A percentile compares a stretch with the other conserved stretches of the same genome.
phyloP scores from a whole-genome alignment of 495 filamentous ascomycete species.

The Penicillium paxilli region DNA sequence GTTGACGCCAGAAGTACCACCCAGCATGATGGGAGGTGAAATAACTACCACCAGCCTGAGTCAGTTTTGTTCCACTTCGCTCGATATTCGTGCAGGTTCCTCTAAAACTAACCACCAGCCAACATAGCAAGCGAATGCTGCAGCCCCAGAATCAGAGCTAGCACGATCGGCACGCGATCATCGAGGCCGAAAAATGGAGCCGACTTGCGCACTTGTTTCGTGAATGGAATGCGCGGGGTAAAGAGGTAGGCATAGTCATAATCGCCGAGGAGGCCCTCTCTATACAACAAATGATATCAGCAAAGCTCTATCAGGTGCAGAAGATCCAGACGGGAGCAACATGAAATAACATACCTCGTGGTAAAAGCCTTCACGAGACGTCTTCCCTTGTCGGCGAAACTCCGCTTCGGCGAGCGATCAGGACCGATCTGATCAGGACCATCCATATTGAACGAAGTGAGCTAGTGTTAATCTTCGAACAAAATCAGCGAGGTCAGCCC shows the following conservation, averaged over 20 bases:
- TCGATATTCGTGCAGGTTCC: too few relatives aligned
- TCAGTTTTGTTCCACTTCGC: constrained; percentile 3
- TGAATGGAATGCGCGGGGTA: constrained; percentile 80
- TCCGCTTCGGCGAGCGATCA: constrained; percentile 40
- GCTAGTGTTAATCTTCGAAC: background rate
- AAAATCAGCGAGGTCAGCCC: background rate
- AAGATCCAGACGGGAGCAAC: too few relatives aligned
- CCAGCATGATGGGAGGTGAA: constrained; percentile 78
- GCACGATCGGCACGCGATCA: constrained; percentile 75
- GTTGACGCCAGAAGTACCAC: constrained; percentile 64
- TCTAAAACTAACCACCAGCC: constrained; percentile 51
- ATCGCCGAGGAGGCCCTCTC: constrained; percentile 74
- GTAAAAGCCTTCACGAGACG: constrained; percentile 43
- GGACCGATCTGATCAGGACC: constrained; percentile 55
- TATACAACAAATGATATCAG: constrained; percentile 36
- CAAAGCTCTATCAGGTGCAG: background rate
- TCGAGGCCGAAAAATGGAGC: constrained; percentile 89
- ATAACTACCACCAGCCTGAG: constrained; percentile 55
- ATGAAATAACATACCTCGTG: too few relatives aligned
- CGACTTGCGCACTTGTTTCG: constrained; percentile 59
- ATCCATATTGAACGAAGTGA: constrained; percentile 31
- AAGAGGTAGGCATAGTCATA: constrained; percentile 86
- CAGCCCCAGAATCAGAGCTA: constrained; percentile 71
- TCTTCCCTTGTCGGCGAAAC: constrained; percentile 35
- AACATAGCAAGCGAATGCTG: constrained; percentile 72